Evolutionary conservation across 345 rosid genomes (phyloP).

Genomic region (Laguncularia racemosa): DNA sequence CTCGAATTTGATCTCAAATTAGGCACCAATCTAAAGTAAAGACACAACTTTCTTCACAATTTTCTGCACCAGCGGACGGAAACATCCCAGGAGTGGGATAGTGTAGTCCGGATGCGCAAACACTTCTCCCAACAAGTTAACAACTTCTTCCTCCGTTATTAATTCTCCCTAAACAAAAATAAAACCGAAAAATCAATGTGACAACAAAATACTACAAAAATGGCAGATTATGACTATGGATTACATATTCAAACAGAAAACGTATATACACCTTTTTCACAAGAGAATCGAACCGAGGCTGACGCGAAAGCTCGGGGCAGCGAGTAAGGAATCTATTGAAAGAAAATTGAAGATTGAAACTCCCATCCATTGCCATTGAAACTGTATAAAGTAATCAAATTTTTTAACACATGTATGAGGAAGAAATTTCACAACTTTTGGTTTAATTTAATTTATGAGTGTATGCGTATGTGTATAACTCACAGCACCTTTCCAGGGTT

Average conservation of each 20-base stretch:
- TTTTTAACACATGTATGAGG: too few species aligned
- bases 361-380: conserved; percentile 61
- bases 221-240: too few species aligned
- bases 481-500: too few species aligned
- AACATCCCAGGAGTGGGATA: conserved; percentile 56
- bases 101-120: conserved; percentile 65
- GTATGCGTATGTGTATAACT: too few species aligned
- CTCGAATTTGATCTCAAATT: conserved; percentile 38
- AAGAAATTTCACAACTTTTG: too few species aligned
- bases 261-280: conserved; percentile 25
- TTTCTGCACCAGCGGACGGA: conserved; percentile 40
- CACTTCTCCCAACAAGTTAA: conserved; percentile 41
- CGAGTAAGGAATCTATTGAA: conserved; percentile 53
- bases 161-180: conserved; percentile 29
- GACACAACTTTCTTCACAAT: conserved; percentile 55
- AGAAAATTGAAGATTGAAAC: conserved; percentile 50
- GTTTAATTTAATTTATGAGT: too few species aligned
- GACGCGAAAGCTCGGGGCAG: conserved; percentile 41
- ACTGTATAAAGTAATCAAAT: not conserved
- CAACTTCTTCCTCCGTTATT: conserved; percentile 49
- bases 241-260: too few species aligned
- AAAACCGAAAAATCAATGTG: conserved; percentile 3
- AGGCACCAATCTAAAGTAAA: conserved; percentile 38
- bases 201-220: not conserved
- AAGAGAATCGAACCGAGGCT: conserved; percentile 26